Conservation (phyloP, 1,139 yeast species). For the Kodamaea plutei region DNA sequence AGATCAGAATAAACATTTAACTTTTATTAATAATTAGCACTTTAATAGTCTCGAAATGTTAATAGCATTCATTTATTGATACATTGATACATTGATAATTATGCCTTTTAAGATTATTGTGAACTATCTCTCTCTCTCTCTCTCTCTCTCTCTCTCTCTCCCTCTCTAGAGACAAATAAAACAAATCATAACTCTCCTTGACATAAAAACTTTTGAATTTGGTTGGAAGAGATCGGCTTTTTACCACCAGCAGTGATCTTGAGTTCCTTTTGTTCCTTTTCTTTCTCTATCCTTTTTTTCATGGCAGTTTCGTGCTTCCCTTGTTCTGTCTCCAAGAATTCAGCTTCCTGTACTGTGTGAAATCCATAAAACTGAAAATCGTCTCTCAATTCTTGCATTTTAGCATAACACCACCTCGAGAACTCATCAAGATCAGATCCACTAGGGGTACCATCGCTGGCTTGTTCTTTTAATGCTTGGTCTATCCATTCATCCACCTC, state of each 20-base stretch:
- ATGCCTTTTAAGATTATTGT: too few species aligned
- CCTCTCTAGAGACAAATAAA: too few species aligned
- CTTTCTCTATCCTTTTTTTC: constrained; percentile 25
- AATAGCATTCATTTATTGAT: too few species aligned
- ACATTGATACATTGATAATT: too few species aligned
- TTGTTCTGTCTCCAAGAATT: constrained; percentile 32
- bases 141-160: too few species aligned
- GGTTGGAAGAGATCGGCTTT: constrained; percentile 33
- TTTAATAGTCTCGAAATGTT: too few species aligned
- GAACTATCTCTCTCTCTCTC: too few species aligned
- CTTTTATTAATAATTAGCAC: too few species aligned
- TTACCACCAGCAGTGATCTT: constrained; percentile 31
- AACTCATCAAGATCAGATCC: constrained; percentile 45
- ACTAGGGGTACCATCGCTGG: constrained; percentile 12
- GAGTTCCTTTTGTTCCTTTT: constrained; percentile 25
- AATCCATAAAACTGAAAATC: constrained; percentile 63
- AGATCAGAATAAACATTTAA: too few species aligned
- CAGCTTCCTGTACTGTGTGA: constrained; percentile 47
- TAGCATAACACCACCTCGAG: constrained; percentile 58
- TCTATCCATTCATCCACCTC: constrained; percentile 87
- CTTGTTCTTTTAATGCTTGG: constrained; percentile 42
- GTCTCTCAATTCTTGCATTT: constrained; percentile 48
- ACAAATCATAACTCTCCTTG: constrained; percentile 32
- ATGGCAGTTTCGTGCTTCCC: constrained; percentile 34
- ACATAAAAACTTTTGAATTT: constrained; percentile 39